Percentiles rank a stretch among this genome's conserved stretches.
Evolutionary conservation across 345 rosid genomes (phyloP).

Genomic region (Populus euphratica): DNA sequence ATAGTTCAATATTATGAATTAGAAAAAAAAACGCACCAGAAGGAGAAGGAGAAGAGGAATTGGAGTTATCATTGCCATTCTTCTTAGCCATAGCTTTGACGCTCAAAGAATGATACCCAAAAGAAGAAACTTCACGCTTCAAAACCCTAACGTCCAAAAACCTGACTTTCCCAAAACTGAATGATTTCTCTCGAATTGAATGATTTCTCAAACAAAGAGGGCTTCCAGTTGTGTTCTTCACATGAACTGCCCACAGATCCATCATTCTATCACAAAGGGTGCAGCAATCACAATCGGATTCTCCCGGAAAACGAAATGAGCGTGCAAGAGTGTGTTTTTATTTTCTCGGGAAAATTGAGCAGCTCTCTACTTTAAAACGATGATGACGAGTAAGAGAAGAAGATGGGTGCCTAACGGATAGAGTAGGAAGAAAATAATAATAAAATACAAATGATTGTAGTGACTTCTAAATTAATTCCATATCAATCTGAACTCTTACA

Average conservation of each 20-base stretch:
- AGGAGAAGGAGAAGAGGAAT: slow-evolving; percentile 33
- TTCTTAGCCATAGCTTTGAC: slow-evolving; percentile 60
- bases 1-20: background rate
- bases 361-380: background rate
- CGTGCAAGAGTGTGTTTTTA: background rate
- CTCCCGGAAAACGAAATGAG: background rate
- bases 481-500: background rate
- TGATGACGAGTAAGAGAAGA: background rate
- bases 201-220: slow-evolving; percentile 25
- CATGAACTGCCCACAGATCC: slow-evolving; percentile 48
- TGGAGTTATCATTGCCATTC: slow-evolving; percentile 28
- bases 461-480: background rate
- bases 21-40: slow-evolving; percentile 28
- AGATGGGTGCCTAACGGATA: background rate
- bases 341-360: background rate
- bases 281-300: background rate
- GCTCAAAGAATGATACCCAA: slow-evolving; percentile 29
- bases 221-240: slow-evolving; percentile 34
- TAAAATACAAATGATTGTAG: background rate
- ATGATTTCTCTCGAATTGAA: slow-evolving; percentile 20
- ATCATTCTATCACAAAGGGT: slow-evolving; percentile 24
- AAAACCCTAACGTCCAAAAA: slow-evolving; percentile 40
- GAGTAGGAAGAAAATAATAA: background rate
- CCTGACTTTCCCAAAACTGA: slow-evolving; percentile 24
- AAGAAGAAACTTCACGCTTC: slow-evolving; percentile 27